Conservation (phyloP, 495 filamentous ascomycete genomes). For the Xylaria sp. region DNA sequence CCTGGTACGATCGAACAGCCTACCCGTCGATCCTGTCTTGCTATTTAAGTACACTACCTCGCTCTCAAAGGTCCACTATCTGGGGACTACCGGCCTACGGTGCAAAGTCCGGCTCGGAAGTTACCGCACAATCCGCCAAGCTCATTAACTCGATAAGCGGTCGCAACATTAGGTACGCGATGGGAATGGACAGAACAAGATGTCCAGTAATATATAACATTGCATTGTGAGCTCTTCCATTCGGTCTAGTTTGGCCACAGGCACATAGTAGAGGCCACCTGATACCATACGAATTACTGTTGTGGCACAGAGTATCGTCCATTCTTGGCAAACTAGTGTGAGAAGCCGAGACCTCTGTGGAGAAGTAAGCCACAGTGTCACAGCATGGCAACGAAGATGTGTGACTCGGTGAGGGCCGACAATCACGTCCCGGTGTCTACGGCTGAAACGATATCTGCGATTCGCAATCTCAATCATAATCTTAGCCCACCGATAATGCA, state of each 20-base stretch:
- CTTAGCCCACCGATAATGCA: conserved; percentile 12
- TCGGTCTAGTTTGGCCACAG: not conserved
- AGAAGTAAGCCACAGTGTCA: conserved; percentile 23
- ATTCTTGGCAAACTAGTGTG: conserved; percentile 20
- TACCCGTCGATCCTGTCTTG: conserved; percentile 7
- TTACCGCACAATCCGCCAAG: conserved; percentile 12
- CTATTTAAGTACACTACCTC: conserved; percentile 8
- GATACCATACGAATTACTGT: not conserved
- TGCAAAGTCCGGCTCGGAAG: not conserved
- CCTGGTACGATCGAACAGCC: conserved; percentile 13
- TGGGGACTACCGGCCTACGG: not conserved
- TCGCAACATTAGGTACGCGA: not conserved
- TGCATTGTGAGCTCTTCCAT: conserved; percentile 5
- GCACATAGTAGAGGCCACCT: not conserved
- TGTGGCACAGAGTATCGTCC: conserved; percentile 7
- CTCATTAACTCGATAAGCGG: no score
- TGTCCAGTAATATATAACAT: not conserved
- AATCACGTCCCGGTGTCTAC: conserved; percentile 15
- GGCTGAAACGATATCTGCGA: conserved; percentile 16
- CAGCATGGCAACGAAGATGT: conserved; percentile 1
- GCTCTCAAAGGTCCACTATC: conserved; percentile 2
- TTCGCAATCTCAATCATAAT: conserved; percentile 9
- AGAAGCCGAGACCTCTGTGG: conserved; percentile 24
- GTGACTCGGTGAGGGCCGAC: conserved; percentile 21
- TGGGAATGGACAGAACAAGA: not conserved